These are phyloP conservation scores for Aurifilum marmelostoma DNA, from an alignment of 2,329 filamentous ascomycete species.

Conservation along the genomic window DNA sequence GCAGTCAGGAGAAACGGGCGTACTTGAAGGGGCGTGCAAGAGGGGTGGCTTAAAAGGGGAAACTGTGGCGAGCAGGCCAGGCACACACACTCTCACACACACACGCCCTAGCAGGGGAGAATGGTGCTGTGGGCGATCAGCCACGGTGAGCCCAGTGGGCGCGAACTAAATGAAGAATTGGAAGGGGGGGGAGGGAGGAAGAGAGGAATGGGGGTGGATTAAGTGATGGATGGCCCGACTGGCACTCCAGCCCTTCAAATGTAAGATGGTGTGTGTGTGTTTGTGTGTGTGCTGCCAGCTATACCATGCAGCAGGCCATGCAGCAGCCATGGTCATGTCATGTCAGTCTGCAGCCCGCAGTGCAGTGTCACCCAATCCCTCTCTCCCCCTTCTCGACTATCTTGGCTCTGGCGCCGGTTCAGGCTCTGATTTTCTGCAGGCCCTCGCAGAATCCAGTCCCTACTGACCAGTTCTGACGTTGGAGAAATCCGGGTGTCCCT, in stretches of 20 bases:
- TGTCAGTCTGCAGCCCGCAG: neutral
- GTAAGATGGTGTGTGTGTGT: neutral
- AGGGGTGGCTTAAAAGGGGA: conserved; percentile 16
- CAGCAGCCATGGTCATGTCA: conserved; percentile 1
- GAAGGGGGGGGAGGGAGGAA: neutral
- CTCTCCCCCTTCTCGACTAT: neutral
- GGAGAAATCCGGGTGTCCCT: neutral
- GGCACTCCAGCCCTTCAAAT: neutral
- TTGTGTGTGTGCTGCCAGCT: neutral
- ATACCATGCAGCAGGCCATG: neutral
- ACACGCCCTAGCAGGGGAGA: conserved; percentile 2
- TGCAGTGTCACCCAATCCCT: neutral
- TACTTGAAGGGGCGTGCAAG: neutral
- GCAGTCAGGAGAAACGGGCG: neutral
- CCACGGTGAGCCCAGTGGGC: conserved; percentile 4
- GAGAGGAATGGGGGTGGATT: neutral
- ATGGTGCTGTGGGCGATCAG: neutral
- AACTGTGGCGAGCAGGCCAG: conserved; percentile 11
- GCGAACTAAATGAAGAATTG: neutral
- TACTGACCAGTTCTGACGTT: neutral
- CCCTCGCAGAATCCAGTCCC: neutral
- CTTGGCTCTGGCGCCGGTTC: neutral
- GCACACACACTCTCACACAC: conserved; percentile 7
- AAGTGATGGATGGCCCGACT: neutral
- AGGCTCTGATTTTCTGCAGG: neutral